phyloP scores from a whole-genome alignment of 2,329 filamentous ascomycete genomes.

The Monilinia aucupariae region DNA sequence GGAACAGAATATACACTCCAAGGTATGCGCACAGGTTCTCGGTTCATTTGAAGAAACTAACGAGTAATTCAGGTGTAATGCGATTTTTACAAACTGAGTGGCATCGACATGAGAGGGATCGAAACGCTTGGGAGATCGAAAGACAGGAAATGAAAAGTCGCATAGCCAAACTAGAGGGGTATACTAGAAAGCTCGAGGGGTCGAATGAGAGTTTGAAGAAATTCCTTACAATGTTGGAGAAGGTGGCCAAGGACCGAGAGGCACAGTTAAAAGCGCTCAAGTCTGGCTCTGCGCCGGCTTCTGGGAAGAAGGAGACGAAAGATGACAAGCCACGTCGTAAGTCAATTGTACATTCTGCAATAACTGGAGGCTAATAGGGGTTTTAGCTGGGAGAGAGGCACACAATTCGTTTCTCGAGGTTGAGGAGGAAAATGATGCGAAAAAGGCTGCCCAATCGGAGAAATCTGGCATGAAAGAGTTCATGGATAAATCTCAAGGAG shows the following conservation, averaged over 20 bases:
- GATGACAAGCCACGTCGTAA: slow-evolving; percentile 54
- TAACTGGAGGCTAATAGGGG: slow-evolving; percentile 9
- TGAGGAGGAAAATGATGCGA: slow-evolving; percentile 43
- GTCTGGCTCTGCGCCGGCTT: slow-evolving; percentile 40
- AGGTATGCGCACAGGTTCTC: slow-evolving; percentile 41
- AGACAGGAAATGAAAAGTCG: slow-evolving; percentile 98
- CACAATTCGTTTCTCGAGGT: slow-evolving; percentile 39
- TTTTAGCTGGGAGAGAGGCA: slow-evolving; percentile 19
- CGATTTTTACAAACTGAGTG: slow-evolving; percentile 98
- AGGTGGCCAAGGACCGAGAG: slow-evolving; percentile 78
- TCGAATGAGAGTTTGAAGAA: slow-evolving; percentile 84
- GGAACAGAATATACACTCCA: slow-evolving; percentile 69
- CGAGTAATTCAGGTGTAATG: slow-evolving; percentile 82
- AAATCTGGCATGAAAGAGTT: slow-evolving; percentile 53
- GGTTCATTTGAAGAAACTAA: not conserved
- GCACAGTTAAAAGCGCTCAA: slow-evolving; percentile 57
- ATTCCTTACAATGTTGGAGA: slow-evolving; percentile 84
- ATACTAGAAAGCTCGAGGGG: slow-evolving; percentile 77
- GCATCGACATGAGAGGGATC: slow-evolving; percentile 95
- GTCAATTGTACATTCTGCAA: slow-evolving; percentile 26
- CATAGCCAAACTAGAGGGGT: slow-evolving; percentile 90
- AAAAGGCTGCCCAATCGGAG: slow-evolving; percentile 37
- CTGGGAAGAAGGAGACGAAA: slow-evolving; percentile 43
- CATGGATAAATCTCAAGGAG: slow-evolving; percentile 58
- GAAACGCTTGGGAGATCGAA: slow-evolving; percentile 98